Percentiles rank a stretch among this genome's conserved stretches.
These are phyloP conservation scores for Calonectria pseudoreteaudii DNA, from an alignment of 2,329 filamentous ascomycete species.

Conservation along the genomic window DNA sequence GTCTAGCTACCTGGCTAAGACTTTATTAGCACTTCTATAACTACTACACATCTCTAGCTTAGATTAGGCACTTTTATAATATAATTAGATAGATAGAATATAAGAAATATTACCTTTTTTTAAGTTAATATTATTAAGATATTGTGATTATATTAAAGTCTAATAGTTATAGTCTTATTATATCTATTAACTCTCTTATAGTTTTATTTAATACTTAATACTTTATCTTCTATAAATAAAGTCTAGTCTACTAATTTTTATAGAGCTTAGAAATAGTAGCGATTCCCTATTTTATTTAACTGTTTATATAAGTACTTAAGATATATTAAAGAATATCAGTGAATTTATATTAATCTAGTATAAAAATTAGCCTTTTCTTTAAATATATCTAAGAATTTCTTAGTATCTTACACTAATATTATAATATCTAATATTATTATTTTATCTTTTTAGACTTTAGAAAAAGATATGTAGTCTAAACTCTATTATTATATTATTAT, in stretches of 20 bases:
- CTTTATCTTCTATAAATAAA: background rate
- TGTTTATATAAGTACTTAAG: constrained; percentile 9
- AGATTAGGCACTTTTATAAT: constrained; percentile 4
- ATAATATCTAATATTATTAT: background rate
- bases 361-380: constrained; percentile 13
- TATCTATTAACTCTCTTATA: constrained; percentile 7
- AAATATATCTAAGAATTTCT: constrained; percentile 4
- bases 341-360: background rate
- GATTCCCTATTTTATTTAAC: background rate
- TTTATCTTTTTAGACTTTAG: background rate
- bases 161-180: background rate
- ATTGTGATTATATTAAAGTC: constrained; percentile 6
- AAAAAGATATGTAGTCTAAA: background rate
- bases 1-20: background rate
- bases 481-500: background rate
- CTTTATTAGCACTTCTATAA: background rate
- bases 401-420: background rate
- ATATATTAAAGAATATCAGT: background rate
- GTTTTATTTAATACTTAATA: background rate
- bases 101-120: constrained; percentile 8
- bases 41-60: background rate
- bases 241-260: constrained; percentile 5
- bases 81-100: constrained; percentile 18
- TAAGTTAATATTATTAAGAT: constrained; percentile 12
- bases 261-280: constrained; percentile 1